Percentiles rank a stretch among this genome's conserved stretches.
These are phyloP conservation scores for Parathielavia hyrcaniae DNA, from an alignment of 495 filamentous ascomycete species.

Conservation along the genomic window DNA sequence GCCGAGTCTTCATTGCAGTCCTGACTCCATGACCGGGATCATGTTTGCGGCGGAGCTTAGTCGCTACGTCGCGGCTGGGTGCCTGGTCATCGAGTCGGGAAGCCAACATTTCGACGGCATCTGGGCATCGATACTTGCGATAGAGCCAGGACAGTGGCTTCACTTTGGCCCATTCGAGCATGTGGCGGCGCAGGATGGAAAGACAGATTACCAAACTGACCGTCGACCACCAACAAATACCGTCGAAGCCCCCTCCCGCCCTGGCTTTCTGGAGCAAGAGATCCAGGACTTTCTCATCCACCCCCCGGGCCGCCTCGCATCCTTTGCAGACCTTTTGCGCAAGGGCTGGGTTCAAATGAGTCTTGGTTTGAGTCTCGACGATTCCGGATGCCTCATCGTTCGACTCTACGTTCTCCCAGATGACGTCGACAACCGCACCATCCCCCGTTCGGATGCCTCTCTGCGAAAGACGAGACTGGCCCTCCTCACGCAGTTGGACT, in stretches of 20 bases:
- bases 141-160: slow-evolving; percentile 18
- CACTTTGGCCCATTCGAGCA: slow-evolving; percentile 19
- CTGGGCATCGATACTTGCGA: no score
- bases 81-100: slow-evolving; percentile 26
- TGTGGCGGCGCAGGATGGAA: neutral
- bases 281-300: slow-evolving; percentile 33
- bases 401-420: slow-evolving; percentile 63
- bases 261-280: slow-evolving; percentile 15
- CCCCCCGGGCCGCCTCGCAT: neutral
- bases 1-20: no score
- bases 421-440: slow-evolving; percentile 50
- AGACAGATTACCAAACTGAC: neutral
- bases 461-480: slow-evolving; percentile 43
- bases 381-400: slow-evolving; percentile 31
- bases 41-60: neutral
- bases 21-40: neutral
- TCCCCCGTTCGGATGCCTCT: slow-evolving; percentile 39
- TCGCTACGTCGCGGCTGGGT: slow-evolving; percentile 35
- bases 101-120: slow-evolving; percentile 2
- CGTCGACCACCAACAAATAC: neutral
- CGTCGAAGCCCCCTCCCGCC: neutral
- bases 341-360: slow-evolving; percentile 42
- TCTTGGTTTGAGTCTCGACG: slow-evolving; percentile 21
- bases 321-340: slow-evolving; percentile 10
- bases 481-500: slow-evolving; percentile 54